phyloP scores from a whole-genome alignment of 768 basidiomycete genomes.

The Boletus reticulatus region DNA sequence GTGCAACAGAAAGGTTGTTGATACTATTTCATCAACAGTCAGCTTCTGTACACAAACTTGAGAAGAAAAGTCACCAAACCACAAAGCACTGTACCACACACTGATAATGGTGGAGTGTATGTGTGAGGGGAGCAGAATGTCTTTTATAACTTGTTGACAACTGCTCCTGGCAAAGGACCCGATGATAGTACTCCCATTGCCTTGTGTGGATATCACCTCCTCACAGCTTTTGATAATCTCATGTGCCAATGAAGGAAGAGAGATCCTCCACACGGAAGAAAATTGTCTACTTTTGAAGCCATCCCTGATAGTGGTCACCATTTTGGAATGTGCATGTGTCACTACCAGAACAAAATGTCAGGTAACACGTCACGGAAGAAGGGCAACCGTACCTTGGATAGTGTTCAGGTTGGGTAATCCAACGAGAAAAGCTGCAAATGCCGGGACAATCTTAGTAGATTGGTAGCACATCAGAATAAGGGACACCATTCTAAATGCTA shows the following conservation, averaged over 20 bases:
- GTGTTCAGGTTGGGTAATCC: constrained; percentile 2
- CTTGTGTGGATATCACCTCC: constrained; percentile 3
- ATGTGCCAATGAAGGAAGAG: constrained; percentile 4
- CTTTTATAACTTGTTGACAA: not conserved
- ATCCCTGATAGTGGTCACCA: constrained; percentile 3
- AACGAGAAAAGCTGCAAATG: constrained; percentile 1
- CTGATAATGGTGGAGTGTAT: constrained; percentile 9
- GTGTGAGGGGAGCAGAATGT: not conserved
- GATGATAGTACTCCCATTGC: not conserved
- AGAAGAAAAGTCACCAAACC: too few relatives aligned
- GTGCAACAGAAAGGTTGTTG: too few relatives aligned
- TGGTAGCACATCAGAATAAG: not conserved
- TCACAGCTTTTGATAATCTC: constrained; percentile 10
- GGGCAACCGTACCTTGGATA: not conserved
- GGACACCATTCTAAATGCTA: not conserved
- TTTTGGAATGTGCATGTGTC: not conserved
- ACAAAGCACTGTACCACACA: not conserved
- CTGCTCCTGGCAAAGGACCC: constrained; percentile 6
- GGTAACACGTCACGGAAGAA: not conserved
- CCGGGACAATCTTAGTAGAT: not conserved
- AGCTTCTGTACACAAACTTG: too few relatives aligned
- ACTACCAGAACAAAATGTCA: not conserved
- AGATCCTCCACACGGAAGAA: constrained; percentile 3
- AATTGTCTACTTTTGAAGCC: constrained; percentile 6
- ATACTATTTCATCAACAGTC: too few relatives aligned